Base-by-base conservation (phyloP, 768 basidiomycete species). In the Calocybe gangraenosa region DNA sequence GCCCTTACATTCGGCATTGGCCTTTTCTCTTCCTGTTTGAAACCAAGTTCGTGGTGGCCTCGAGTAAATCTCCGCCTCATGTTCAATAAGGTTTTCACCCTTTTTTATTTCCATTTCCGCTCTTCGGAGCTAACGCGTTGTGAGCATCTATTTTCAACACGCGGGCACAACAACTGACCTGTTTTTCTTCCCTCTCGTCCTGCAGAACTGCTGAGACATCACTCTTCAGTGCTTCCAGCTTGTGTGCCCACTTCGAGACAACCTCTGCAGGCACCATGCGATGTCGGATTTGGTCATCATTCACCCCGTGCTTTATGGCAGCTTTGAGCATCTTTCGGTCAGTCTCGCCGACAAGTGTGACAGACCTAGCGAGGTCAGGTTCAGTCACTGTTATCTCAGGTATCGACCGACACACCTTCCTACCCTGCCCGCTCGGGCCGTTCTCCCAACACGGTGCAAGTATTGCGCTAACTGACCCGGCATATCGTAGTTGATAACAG, bases 401-500 rank as follows among this genome's bases (percentile, higher is more conserved):
- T 32, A 44, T n/a, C n/a, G 25, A 11, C 49, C 18, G 9, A 11
- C 28, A 69, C 85, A 92, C 90, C 94, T 80, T 65, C 96, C 96
- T 59, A 84, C 86, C 54, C 78, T 79, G 4, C 96, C 96, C 3
- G 96, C 95, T 60, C 96, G 84, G 21, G 96, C 96, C 39, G 96
- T 99, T 60, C 96, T 79, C 55, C 96, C 96, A 18, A 98, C 95
- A 48, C 96, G 87, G 63, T 99, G 96, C 23, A 97, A 77, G 66
- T 99, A 99, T 57, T 93, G 92, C 7, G 89, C 82, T 25, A 97
- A 70, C 58, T 93, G 88, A 15, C 80, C 77, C 8, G 96, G 96
- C 95, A 98, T 96, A 62, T 99, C 96, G 61, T 94, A 98, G 65
- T 99, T 99, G 63, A 99, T 93, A 50, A 99, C 92, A 2, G 92